Evolutionary conservation across 1,139 yeast genomes (phyloP), one percentile per base, ranked within the genome.

Genomic region (Spathaspora jeffriesii): DNA sequence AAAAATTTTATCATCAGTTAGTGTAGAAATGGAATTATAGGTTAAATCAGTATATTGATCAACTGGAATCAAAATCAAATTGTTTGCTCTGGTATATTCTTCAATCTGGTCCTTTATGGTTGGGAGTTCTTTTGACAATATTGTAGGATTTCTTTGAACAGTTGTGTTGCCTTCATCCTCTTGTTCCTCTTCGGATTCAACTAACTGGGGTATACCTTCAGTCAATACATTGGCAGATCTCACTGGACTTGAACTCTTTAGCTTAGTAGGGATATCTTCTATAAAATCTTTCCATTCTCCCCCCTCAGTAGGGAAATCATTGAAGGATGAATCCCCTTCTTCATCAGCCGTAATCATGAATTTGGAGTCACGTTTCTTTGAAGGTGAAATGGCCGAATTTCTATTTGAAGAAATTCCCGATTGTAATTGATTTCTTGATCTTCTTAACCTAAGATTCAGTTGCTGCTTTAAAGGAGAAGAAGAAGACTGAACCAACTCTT

Each of bases 1-100:
- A 17, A 57, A 51, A 8, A 72, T 50, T 31, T 58, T 60, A 0
- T 65, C 65, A 36, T 50, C 27, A 11, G 42, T 27, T 38, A 39
- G 31, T 31, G 45, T 42, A 18, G 38, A 8, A 8, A 42, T 43
- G 17, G 40, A 31, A 38, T 38, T 43, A 9, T 20, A 22, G 17
- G 40, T 31, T 11, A 39, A n/a, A 21, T 64, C 43, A 76, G 73
- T 48, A 73, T 38, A 81, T 49, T 78, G 78, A 1, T 72, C 79
- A 43, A 62, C 57, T 3, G 85, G 72, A 20, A 85, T 53, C n/a
- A 81, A 54, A 8, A 78, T 76, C 50, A 82, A 58, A 31, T 76
- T 73, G 50, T 80, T 74, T 21, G 70, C 67, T 5, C 67, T 61
- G 1, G 83, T 84, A 54, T 75, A 81, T 14, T 65, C 59, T 48